Conservation (phyloP, 169 alveolate species). For the Plasmodium gaboni region DNA sequence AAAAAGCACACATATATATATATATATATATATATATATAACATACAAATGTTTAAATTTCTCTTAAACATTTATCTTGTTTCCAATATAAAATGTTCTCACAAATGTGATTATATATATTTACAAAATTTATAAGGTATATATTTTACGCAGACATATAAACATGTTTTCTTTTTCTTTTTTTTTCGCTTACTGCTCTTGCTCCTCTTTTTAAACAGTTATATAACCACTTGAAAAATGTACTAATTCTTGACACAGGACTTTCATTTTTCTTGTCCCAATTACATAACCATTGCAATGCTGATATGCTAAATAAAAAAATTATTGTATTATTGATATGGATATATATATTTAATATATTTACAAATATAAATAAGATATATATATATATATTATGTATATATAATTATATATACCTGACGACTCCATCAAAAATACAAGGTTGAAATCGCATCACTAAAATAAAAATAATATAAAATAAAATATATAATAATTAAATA, state of each 20-base stretch:
- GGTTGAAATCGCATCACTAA: conserved; percentile 90
- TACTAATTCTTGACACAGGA: conserved; percentile 92
- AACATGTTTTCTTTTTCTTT: conserved; percentile 50
- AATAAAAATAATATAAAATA: background rate
- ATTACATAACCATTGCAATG: conserved; percentile 96
- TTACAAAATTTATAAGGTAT: too few relatives aligned
- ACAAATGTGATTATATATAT: too few relatives aligned
- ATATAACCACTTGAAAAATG: conserved; percentile 93
- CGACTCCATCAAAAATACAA: conserved; percentile 91
- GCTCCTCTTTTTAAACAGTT: conserved; percentile 91
- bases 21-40: background rate
- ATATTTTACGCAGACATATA: background rate
- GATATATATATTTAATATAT: background rate
- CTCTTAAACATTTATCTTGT: too few relatives aligned
- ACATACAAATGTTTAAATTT: too few relatives aligned
- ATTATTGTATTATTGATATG: background rate
- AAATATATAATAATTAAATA: conserved; percentile 6
- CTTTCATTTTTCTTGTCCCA: conserved; percentile 93
- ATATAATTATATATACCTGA: conserved; percentile 38
- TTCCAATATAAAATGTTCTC: too few relatives aligned
- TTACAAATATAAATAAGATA: background rate
- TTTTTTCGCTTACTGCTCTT: conserved; percentile 85
- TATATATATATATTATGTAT: background rate
- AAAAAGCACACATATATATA: conserved; percentile 1
- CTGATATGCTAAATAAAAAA: conserved; percentile 89